phyloP scores from a whole-genome alignment of 495 filamentous ascomycete genomes.

The Aspergillus wentii region DNA sequence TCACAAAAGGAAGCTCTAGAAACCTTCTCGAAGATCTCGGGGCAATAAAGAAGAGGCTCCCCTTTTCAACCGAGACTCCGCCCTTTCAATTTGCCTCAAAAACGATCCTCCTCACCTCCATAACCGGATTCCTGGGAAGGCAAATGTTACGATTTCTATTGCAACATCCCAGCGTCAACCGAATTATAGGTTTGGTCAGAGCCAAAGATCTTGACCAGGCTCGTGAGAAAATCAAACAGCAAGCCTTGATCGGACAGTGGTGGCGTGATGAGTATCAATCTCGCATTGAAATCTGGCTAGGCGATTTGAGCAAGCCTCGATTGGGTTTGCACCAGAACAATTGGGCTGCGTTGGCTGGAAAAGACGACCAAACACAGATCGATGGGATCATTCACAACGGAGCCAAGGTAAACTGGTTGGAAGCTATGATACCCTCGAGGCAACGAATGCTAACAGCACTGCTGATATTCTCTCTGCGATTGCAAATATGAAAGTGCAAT shows the following conservation, averaged over 20 bases:
- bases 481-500: neutral
- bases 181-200: slow-evolving; percentile 22
- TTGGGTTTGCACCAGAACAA: slow-evolving; percentile 23
- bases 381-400: slow-evolving; percentile 29
- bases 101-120: slow-evolving; percentile 18
- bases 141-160: slow-evolving; percentile 19
- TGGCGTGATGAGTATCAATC: slow-evolving; percentile 14
- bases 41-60: too few relatives aligned
- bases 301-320: slow-evolving; percentile 19
- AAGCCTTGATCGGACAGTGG: slow-evolving; percentile 18
- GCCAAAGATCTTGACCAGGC: slow-evolving; percentile 9
- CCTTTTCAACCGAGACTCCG: too few relatives aligned
- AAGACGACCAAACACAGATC: slow-evolving; percentile 5
- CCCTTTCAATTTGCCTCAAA: too few relatives aligned
- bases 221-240: slow-evolving; percentile 11
- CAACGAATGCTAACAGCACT: slow-evolving; percentile 22
- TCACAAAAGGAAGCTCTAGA: too few relatives aligned
- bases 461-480: slow-evolving; percentile 12
- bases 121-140: slow-evolving; percentile 29
- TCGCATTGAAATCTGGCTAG: slow-evolving; percentile 22
- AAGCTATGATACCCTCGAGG: slow-evolving; percentile 13
- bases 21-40: too few relatives aligned
- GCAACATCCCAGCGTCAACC: slow-evolving; percentile 3
- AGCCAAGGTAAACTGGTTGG: slow-evolving; percentile 24
- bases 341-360: slow-evolving; percentile 13